Base-by-base conservation (phyloP, 441 rosid species). In the Cnidoscolus chayamansa region DNA sequence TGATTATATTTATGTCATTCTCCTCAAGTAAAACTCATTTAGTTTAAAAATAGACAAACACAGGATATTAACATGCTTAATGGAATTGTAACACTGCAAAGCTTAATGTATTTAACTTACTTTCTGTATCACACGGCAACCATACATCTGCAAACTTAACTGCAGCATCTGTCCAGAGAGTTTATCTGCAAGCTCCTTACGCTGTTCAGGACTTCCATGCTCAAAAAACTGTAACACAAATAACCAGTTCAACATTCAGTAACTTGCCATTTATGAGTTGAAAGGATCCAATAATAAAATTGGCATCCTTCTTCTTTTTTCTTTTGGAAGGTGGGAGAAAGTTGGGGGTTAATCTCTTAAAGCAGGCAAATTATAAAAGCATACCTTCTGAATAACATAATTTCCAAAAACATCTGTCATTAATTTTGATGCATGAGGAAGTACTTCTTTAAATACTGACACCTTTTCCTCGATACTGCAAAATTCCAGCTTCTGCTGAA, bases 101-200 rank as follows among this genome's bases (percentile, higher is more conserved):
- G 35, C 11, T 59, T 16, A 40, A 48, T 59, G 13, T 10, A 65
- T 62, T 32, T 35, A 50, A 64, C 40, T 66, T 78, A 89, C 97
- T 93, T 91, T 91, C 72, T 91, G 97, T 70, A 91, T 91, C 17
- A 91, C 94, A 16, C 97, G 89, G 65, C 97, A 91, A 54, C 94
- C 97, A 72, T 91, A 91, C 93, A 91, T 91, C 84, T 89, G 97
- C 70, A 89, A 73, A 76, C 94, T 91, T 68, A 86, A 79, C 51
- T 83, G 85, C 75, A 91, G 71, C 67, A 91, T 84, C 75, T 87
- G 89, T 68, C 91, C 91, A 74, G 81, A 69, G 75, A 91, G 90
- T 69, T 88, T 86, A 76, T 84, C 78, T 1, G 93, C 97, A 51
- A 91, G 89, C 60, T 89, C 91, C 77, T 81, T 86, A 54, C 89